Evolutionary conservation across 169 alveolate genomes (phyloP).

Genomic region (Plasmodium relictum): DNA sequence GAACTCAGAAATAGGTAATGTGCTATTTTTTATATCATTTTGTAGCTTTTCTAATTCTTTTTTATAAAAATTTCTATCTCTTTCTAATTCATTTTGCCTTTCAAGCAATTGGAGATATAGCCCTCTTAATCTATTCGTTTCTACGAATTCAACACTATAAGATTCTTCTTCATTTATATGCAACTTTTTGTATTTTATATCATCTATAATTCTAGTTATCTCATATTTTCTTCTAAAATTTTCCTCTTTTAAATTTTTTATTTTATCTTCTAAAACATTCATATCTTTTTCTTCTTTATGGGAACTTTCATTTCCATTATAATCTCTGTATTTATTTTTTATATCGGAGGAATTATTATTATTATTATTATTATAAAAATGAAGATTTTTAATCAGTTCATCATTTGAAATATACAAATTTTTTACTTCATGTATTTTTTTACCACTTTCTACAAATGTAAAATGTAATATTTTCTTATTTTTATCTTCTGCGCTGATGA

Average conservation of each 20-base stretch:
- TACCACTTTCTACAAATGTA: slow-evolving; percentile 43
- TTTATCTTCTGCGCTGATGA: neutral
- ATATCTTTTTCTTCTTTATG: neutral
- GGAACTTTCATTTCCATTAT: neutral
- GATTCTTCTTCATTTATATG: neutral
- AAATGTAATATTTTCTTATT: slow-evolving; percentile 15
- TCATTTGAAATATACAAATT: slow-evolving; percentile 9
- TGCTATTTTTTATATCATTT: slow-evolving; percentile 40
- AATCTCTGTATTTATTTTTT: neutral
- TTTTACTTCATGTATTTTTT: slow-evolving; percentile 8
- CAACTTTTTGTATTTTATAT: neutral
- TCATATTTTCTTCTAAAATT: slow-evolving; percentile 44
- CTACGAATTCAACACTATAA: slow-evolving; percentile 31
- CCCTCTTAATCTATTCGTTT: slow-evolving; percentile 57
- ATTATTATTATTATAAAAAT: neutral
- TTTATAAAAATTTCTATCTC: slow-evolving; percentile 54
- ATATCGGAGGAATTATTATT: neutral
- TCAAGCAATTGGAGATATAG: slow-evolving; percentile 49
- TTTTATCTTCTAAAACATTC: neutral
- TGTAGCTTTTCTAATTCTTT: slow-evolving; percentile 42
- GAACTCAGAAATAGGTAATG: slow-evolving; percentile 23
- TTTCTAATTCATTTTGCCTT: slow-evolving; percentile 31
- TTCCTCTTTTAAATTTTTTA: slow-evolving; percentile 11
- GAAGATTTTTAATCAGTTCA: slow-evolving; percentile 1
- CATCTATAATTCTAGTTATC: slow-evolving; percentile 9